Conservation (phyloP, 495 filamentous ascomycete species). For the Penicillium psychrofluorescens region DNA sequence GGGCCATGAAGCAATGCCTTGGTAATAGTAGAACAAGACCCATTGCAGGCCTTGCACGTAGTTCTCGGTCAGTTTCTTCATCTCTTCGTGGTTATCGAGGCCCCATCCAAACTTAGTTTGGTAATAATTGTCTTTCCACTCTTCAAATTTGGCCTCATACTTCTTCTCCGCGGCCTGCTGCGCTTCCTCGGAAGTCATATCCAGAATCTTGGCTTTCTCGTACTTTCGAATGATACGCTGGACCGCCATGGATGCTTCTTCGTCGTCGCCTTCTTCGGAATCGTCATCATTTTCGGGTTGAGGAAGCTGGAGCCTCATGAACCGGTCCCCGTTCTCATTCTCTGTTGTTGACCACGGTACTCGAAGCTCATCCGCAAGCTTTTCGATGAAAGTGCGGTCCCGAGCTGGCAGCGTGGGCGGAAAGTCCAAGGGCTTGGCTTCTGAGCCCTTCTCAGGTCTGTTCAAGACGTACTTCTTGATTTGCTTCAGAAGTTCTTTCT, state of each 20-base stretch:
- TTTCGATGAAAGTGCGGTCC: constrained; percentile 88
- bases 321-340: constrained; percentile 70
- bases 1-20: constrained; percentile 93
- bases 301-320: constrained; percentile 68
- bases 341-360: constrained; percentile 75
- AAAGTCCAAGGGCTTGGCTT: constrained; percentile 57
- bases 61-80: constrained; percentile 82
- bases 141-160: constrained; percentile 78
- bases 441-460: constrained; percentile 37
- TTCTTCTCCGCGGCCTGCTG: constrained; percentile 68
- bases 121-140: constrained; percentile 95
- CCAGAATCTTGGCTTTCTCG: constrained; percentile 79
- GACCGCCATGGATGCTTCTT: constrained; percentile 77
- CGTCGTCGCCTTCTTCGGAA: constrained; percentile 71
- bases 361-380: constrained; percentile 73
- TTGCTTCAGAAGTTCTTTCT: constrained; percentile 73
- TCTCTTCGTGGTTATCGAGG: constrained; percentile 72
- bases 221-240: constrained; percentile 80
- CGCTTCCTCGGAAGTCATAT: constrained; percentile 70
- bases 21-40: constrained; percentile 98
- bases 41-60: constrained; percentile 97
- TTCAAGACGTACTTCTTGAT: constrained; percentile 76
- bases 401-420: constrained; percentile 67
- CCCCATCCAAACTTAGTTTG: constrained; percentile 83
- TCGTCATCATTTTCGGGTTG: constrained; percentile 42